Conservation (phyloP, 2,329 filamentous ascomycete genomes). For the Talaromyces marneffei region DNA sequence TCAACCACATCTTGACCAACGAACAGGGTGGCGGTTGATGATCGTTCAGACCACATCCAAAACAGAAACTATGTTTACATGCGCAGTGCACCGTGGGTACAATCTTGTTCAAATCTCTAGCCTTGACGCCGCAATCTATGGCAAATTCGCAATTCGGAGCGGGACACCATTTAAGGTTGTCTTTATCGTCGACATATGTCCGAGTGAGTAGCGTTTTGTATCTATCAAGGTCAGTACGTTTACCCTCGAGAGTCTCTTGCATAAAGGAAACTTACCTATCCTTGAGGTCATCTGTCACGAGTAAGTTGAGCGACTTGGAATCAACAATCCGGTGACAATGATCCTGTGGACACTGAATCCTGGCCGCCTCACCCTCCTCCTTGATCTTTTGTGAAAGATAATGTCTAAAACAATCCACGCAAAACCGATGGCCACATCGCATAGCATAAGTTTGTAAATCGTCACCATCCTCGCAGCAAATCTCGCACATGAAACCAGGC, state of each 20-base stretch:
- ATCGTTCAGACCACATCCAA: slow-evolving; percentile 82
- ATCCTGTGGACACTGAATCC: slow-evolving; percentile 88
- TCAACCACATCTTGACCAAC: slow-evolving; percentile 89
- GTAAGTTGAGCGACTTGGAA: slow-evolving; percentile 74
- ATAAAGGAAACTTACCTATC: slow-evolving; percentile 42
- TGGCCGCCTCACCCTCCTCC: slow-evolving; percentile 88
- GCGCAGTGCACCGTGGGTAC: slow-evolving; percentile 85
- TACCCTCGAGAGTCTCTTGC: slow-evolving; percentile 8
- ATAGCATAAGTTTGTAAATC: slow-evolving; percentile 81
- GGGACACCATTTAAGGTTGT: slow-evolving; percentile 93
- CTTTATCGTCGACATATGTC: slow-evolving; percentile 96
- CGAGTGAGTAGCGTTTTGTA: slow-evolving; percentile 84
- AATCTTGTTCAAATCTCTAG: slow-evolving; percentile 74
- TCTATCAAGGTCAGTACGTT: slow-evolving; percentile 34
- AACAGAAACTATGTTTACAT: slow-evolving; percentile 87
- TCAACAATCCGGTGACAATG: slow-evolving; percentile 87
- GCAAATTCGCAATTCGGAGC: slow-evolving; percentile 96
- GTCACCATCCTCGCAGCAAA: slow-evolving; percentile 85
- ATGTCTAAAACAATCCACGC: slow-evolving; percentile 83
- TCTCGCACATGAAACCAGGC: slow-evolving; percentile 81
- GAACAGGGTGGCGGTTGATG: slow-evolving; percentile 90
- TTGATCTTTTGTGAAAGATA: slow-evolving; percentile 90
- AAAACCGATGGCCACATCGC: slow-evolving; percentile 92
- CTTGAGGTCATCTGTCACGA: slow-evolving; percentile 56
- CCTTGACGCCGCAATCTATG: slow-evolving; percentile 80